These are phyloP conservation scores for Edaphochlamys debaryana DNA, from an alignment of 139 green algal species.

Conservation along the genomic window DNA sequence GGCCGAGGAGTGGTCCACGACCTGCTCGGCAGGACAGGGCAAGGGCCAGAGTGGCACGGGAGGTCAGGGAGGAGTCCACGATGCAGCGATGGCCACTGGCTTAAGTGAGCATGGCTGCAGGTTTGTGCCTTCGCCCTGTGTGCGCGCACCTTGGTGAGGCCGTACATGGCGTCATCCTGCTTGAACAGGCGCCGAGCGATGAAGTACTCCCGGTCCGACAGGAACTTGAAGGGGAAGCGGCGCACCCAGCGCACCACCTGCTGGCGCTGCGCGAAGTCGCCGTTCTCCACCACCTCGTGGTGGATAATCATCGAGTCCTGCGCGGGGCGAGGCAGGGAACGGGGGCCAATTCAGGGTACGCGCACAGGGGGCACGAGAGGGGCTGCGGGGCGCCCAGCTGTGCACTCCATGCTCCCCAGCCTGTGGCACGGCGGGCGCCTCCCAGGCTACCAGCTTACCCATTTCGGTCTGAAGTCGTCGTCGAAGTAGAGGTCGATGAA, in stretches of 20 bases:
- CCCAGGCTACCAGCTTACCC: too few species aligned
- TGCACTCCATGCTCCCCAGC: too few species aligned
- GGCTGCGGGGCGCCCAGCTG: too few species aligned
- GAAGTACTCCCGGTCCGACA: conserved; percentile 87
- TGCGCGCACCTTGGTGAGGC: conserved; percentile 79
- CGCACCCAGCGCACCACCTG: conserved; percentile 91
- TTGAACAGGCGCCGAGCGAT: conserved; percentile 78
- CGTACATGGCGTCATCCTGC: conserved; percentile 70
- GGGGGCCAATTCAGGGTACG: neutral
- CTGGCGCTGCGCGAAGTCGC: conserved; percentile 65
- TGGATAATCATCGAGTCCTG: conserved; percentile 85
- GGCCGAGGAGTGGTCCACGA: conserved; percentile 50
- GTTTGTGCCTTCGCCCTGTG: too few species aligned
- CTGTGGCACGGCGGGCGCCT: too few species aligned
- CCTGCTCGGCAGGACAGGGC: conserved; percentile 28
- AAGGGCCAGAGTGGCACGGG: neutral
- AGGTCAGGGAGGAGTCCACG: too few species aligned
- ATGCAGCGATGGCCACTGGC: too few species aligned
- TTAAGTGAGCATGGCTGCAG: too few species aligned
- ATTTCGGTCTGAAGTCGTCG: conserved; percentile 77
- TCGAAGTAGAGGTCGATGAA: conserved; percentile 91
- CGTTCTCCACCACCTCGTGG: conserved; percentile 69
- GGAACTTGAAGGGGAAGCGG: conserved; percentile 91
- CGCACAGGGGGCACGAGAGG: too few species aligned
- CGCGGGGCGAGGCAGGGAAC: neutral